A percentile compares a stretch with the other conserved stretches of the same genome.
Evolutionary conservation across 2,329 filamentous ascomycete genomes (phyloP).

Genomic region (Stachybotrys chlorohalonatus): DNA sequence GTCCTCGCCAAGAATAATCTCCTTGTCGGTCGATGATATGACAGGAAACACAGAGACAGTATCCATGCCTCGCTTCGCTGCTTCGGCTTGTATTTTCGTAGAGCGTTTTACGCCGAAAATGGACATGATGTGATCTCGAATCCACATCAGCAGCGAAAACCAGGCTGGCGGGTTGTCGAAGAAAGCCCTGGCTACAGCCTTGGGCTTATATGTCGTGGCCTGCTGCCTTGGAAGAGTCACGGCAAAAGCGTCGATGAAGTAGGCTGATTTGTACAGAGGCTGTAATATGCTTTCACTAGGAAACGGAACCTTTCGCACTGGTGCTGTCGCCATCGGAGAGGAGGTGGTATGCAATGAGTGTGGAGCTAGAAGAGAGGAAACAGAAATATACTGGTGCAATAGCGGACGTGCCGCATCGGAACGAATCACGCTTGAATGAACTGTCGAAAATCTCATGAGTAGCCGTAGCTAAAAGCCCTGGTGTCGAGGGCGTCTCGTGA

Average conservation of each 20-base stretch:
- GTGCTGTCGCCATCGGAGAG: background rate
- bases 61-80: background rate
- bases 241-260: background rate
- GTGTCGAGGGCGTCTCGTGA: no score
- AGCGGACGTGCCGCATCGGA: no score
- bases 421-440: no score
- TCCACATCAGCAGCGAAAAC: background rate
- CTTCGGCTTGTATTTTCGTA: background rate
- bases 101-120: background rate
- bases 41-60: background rate
- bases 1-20: background rate
- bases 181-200: background rate
- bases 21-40: background rate
- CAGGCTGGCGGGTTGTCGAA: background rate
- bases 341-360: no score
- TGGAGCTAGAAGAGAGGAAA: no score
- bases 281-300: background rate
- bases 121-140: background rate
- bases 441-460: no score
- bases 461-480: no score
- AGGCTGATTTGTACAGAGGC: background rate
- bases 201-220: background rate
- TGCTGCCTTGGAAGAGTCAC: background rate
- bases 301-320: background rate
- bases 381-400: no score